These are phyloP conservation scores for Hortiboletus rubellus DNA, from an alignment of 1,284 basidiomycete species.

Conservation along the genomic window DNA sequence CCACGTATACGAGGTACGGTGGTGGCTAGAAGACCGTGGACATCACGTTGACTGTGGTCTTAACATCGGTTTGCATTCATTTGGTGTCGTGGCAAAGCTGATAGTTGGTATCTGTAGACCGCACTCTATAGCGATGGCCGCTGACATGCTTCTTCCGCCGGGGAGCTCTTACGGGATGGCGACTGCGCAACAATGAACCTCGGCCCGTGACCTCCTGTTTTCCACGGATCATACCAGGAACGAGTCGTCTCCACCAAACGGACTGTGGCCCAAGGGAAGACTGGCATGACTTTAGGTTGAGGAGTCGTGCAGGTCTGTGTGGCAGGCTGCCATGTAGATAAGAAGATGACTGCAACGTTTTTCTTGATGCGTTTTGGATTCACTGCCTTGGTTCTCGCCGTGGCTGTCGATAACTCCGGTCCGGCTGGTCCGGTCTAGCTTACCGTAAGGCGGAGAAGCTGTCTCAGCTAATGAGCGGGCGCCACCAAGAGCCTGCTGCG, in stretches of 20 bases:
- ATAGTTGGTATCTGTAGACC: neutral
- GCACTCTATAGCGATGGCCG: neutral
- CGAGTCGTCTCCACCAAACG: neutral
- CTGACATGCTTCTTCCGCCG: neutral
- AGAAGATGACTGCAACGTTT: slow-evolving; percentile 10
- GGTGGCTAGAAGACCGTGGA: slow-evolving; percentile 6
- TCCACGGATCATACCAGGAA: slow-evolving; percentile 24
- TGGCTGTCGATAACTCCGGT: neutral
- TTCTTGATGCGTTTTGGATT: neutral
- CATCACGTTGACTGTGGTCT: neutral
- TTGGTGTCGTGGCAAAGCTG: neutral
- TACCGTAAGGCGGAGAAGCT: slow-evolving; percentile 5
- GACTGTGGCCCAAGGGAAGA: neutral
- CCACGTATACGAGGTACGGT: neutral
- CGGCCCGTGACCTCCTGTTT: neutral
- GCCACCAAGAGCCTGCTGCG: slow-evolving; percentile 5
- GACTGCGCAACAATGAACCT: neutral
- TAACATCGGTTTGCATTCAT: neutral
- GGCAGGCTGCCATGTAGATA: slow-evolving; percentile 6
- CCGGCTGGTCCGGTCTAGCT: neutral
- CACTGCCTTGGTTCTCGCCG: neutral
- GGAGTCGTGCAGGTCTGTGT: slow-evolving; percentile 1
- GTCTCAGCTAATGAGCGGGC: slow-evolving; percentile 3
- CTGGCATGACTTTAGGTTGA: neutral
- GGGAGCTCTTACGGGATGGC: neutral